These are phyloP conservation scores for Dillenia turbinata DNA, from an alignment of 164 flowering plant species.

Conservation along the genomic window DNA sequence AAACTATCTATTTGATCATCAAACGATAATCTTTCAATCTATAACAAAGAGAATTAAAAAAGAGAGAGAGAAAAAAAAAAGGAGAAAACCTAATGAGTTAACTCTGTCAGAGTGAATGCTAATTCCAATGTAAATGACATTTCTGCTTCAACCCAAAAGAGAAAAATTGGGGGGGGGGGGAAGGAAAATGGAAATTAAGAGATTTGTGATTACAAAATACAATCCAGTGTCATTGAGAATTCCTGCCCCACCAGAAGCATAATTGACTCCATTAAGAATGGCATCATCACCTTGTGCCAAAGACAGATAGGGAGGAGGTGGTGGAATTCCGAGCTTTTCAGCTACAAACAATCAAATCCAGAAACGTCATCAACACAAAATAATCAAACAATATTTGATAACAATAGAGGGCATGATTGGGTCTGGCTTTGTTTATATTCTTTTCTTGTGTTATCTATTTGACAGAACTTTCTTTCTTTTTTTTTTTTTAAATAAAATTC, in stretches of 20 bases:
- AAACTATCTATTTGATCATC: conserved; percentile 67
- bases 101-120: no score
- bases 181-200: not conserved
- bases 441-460: no score
- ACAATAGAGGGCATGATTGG: not conserved
- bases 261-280: conserved; percentile 64
- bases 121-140: no score
- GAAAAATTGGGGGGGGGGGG: not conserved
- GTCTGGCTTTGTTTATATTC: no score
- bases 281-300: conserved; percentile 43
- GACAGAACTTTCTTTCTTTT: no score
- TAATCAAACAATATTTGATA: not conserved
- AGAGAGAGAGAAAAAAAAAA: not conserved
- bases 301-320: conserved; percentile 81
- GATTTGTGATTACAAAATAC: conserved; percentile 44
- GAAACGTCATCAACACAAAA: not conserved
- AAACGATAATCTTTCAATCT: conserved; percentile 72
- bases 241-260: conserved; percentile 96
- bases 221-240: conserved; percentile 79
- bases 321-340: conserved; percentile 56
- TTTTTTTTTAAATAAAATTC: no score
- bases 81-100: not conserved
- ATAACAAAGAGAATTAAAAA: conserved; percentile 1
- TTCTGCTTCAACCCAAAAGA: no score
- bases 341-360: conserved; percentile 34